These are phyloP conservation scores for Byssoonygena ceratinophila DNA, from an alignment of 2,329 filamentous ascomycete species.

Conservation along the genomic window DNA sequence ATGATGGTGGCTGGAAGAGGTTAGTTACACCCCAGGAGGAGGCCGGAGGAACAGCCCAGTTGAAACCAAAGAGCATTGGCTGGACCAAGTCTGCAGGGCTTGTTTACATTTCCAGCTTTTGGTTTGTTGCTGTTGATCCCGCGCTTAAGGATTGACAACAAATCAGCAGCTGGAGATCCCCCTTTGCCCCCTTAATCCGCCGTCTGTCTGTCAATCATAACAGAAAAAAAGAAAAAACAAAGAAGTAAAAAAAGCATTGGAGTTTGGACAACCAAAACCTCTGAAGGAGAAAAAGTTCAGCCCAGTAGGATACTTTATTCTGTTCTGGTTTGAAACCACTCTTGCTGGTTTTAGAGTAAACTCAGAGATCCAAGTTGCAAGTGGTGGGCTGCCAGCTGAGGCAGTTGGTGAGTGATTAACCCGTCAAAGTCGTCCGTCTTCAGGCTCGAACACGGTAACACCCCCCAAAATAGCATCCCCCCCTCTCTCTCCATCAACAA, in stretches of 20 bases:
- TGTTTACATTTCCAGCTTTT: neutral
- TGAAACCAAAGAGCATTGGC: neutral
- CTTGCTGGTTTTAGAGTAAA: conserved; percentile 1
- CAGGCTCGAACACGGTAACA: neutral
- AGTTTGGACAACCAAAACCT: too few species aligned
- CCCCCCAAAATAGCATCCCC: neutral
- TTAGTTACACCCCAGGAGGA: neutral
- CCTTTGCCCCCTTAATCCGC: neutral
- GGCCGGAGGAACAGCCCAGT: too few species aligned
- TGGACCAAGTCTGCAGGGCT: neutral
- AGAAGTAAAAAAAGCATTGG: too few species aligned
- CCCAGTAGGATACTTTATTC: too few species aligned
- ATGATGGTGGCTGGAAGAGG: neutral
- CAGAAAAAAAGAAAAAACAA: neutral
- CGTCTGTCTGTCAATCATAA: neutral
- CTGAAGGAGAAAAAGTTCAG: too few species aligned
- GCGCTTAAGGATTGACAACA: neutral
- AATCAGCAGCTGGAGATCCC: conserved; percentile 4
- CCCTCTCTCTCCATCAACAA: conserved; percentile 1
- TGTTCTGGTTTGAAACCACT: conserved; percentile 5
- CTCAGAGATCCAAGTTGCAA: neutral
- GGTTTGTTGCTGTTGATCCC: neutral
- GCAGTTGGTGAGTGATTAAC: neutral
- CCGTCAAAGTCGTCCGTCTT: too few species aligned
- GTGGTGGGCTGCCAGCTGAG: neutral